phyloP scores from a whole-genome alignment of 106 monocot species.

The Alisma plantagoaquatica region DNA sequence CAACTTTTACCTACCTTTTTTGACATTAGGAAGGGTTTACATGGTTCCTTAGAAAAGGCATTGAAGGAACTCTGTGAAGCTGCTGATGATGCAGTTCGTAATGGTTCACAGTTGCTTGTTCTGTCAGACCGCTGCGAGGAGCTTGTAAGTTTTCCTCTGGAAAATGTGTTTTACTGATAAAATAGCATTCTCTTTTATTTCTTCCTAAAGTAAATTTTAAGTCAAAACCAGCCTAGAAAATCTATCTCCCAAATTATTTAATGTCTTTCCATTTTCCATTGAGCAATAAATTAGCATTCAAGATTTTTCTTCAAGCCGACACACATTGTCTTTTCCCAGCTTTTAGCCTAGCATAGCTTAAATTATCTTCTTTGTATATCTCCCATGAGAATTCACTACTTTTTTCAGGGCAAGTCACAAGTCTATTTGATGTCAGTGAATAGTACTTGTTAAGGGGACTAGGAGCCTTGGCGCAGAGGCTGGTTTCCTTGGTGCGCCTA shows the following conservation, averaged over 20 bases:
- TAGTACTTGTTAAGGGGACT: too few relatives aligned
- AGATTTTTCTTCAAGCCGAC: background rate
- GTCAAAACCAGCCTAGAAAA: too few relatives aligned
- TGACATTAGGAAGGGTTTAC: slow-evolving; percentile 78
- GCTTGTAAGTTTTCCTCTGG: slow-evolving; percentile 55
- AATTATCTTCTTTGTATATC: background rate
- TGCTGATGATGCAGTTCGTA: slow-evolving; percentile 92
- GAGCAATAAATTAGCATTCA: too few relatives aligned
- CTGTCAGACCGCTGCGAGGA: slow-evolving; percentile 93
- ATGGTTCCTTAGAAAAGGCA: slow-evolving; percentile 64
- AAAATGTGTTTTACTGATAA: too few relatives aligned
- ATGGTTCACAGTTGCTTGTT: slow-evolving; percentile 87
- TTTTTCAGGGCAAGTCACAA: too few relatives aligned
- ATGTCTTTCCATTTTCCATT: too few relatives aligned
- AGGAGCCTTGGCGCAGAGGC: too few relatives aligned
- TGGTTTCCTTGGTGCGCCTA: too few relatives aligned
- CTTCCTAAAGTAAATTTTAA: too few relatives aligned
- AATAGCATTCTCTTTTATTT: too few relatives aligned
- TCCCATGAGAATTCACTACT: background rate
- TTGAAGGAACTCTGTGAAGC: slow-evolving; percentile 71
- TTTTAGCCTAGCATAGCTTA: background rate
- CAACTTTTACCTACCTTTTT: slow-evolving; percentile 74
- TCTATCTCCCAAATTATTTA: too few relatives aligned
- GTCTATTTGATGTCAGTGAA: too few relatives aligned
- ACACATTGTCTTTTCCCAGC: background rate